Conservation (phyloP, 371 early-diverging fungal species). For the Actinomortierella ambigua region DNA sequence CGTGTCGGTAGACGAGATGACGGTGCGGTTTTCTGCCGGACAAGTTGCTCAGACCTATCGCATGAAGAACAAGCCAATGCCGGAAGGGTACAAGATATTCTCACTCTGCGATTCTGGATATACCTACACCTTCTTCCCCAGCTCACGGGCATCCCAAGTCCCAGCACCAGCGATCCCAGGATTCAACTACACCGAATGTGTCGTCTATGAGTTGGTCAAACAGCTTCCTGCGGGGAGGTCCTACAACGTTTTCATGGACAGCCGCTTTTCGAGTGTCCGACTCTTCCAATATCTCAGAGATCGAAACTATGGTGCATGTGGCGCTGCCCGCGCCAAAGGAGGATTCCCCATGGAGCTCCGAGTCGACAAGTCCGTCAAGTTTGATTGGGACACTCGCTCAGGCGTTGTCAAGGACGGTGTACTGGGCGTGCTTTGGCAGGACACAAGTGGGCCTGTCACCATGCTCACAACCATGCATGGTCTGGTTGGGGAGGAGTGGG, state of each 20-base stretch:
- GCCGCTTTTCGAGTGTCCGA: constrained; percentile 19
- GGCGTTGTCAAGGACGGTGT: constrained; percentile 18
- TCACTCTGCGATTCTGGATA: constrained; percentile 13
- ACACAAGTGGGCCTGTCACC: constrained; percentile 24
- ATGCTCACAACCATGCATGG: constrained; percentile 19
- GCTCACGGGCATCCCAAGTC: constrained; percentile 5
- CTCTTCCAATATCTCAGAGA: constrained; percentile 17
- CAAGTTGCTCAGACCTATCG: constrained; percentile 17
- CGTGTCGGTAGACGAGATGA: constrained; percentile 31
- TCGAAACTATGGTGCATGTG: constrained; percentile 24
- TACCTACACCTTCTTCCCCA: constrained; percentile 19
- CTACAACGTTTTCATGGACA: constrained; percentile 34
- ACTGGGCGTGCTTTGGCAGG: constrained; percentile 27
- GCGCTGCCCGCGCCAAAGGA: not conserved
- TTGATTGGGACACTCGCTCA: constrained; percentile 10
- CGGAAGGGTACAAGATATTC: constrained; percentile 26
- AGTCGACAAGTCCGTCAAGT: constrained; percentile 7
- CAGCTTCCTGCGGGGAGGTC: not conserved
- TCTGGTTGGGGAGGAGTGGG: constrained; percentile 6
- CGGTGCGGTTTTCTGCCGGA: constrained; percentile 13
- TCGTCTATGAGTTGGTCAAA: constrained; percentile 14
- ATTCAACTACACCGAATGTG: not conserved
- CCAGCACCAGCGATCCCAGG: not conserved
- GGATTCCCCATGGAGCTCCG: not conserved
- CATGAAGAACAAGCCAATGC: constrained; percentile 24